These are phyloP conservation scores for Rubroboletus pulcherrimus DNA, from an alignment of 768 basidiomycete species.

Conservation along the genomic window DNA sequence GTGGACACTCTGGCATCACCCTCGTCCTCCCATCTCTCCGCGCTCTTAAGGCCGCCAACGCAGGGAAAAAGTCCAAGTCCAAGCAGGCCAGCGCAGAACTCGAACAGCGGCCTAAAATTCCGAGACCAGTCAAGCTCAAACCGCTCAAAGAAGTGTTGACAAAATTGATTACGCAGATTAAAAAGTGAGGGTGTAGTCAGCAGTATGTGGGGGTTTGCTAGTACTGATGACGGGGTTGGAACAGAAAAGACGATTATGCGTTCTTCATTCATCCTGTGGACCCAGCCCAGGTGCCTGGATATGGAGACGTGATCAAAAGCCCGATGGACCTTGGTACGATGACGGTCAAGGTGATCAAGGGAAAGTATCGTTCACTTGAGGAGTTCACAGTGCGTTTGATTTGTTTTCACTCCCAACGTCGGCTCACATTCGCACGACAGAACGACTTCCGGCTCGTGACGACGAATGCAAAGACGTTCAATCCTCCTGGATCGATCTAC, in stretches of 20 bases:
- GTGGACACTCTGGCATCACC: constrained; percentile 48
- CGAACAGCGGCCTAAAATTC: constrained; percentile 32
- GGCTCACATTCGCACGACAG: constrained; percentile 30
- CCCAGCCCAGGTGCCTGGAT: constrained; percentile 53
- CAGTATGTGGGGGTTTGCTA: background rate
- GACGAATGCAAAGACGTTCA: constrained; percentile 71
- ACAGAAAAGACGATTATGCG: constrained; percentile 82
- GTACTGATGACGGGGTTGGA: constrained; percentile 8
- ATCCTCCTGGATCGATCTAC: constrained; percentile 71
- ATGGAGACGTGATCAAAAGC: constrained; percentile 63
- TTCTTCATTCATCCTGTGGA: constrained; percentile 76
- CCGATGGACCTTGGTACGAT: constrained; percentile 96
- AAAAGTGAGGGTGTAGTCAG: constrained; percentile 51
- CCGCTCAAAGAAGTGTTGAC: constrained; percentile 72
- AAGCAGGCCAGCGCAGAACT: constrained; percentile 26
- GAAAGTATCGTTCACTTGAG: constrained; percentile 75
- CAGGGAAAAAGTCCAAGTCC: constrained; percentile 44
- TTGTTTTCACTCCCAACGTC: background rate
- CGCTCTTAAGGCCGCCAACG: constrained; percentile 54
- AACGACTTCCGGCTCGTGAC: constrained; percentile 70
- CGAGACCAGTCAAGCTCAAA: constrained; percentile 68
- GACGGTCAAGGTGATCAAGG: constrained; percentile 67
- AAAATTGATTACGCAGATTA: constrained; percentile 66
- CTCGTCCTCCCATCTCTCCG: constrained; percentile 68
- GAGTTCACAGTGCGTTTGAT: constrained; percentile 63